These are phyloP conservation scores for Rosa chinensis DNA, from an alignment of 306 rosid genomes.

Conservation along the genomic window DNA sequence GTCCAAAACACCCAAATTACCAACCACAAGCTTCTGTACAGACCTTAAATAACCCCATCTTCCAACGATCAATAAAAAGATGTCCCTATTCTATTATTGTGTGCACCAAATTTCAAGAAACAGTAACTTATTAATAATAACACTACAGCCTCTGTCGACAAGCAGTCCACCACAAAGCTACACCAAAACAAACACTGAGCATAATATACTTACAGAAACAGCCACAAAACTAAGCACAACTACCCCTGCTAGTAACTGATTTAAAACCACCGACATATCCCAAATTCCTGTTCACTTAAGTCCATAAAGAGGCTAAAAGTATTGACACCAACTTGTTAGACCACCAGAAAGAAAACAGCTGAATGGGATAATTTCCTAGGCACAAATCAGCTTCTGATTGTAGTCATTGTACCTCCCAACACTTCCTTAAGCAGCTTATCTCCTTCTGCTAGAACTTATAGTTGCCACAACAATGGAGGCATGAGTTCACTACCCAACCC, in stretches of 20 bases:
- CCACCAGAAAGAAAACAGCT: too few relatives aligned
- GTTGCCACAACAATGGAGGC: neutral
- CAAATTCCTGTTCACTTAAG: too few relatives aligned
- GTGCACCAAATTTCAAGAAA: neutral
- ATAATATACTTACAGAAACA: neutral
- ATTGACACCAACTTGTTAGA: too few relatives aligned
- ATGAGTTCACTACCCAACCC: neutral
- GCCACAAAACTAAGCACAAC: too few relatives aligned
- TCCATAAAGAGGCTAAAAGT: too few relatives aligned
- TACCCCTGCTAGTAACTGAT: too few relatives aligned
- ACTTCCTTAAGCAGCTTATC: too few relatives aligned
- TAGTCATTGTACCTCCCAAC: too few relatives aligned
- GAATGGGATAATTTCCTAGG: too few relatives aligned
- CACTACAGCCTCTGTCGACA: neutral
- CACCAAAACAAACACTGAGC: too few relatives aligned
- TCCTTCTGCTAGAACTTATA: neutral
- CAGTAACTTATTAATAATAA: neutral
- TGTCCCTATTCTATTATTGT: neutral
- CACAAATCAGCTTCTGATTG: too few relatives aligned
- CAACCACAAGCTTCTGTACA: neutral
- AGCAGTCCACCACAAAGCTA: neutral
- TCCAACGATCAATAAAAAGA: neutral
- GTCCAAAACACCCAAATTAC: neutral
- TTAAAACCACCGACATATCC: too few relatives aligned
- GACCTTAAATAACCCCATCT: neutral